These are phyloP conservation scores for Aurifilum marmelostoma DNA, from an alignment of 2,329 filamentous ascomycete species.

Conservation along the genomic window DNA sequence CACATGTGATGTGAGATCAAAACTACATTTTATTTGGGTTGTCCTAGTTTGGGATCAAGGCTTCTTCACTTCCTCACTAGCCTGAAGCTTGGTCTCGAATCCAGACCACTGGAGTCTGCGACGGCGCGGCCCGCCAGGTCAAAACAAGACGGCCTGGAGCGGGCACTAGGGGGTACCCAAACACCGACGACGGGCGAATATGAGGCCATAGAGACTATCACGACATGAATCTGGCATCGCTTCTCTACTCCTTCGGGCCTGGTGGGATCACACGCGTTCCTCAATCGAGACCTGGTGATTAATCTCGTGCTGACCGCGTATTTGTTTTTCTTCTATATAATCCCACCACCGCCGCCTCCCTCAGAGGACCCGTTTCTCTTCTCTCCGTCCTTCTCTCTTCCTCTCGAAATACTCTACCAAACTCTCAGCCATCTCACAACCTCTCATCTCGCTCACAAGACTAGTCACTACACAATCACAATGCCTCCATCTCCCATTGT, in stretches of 20 bases:
- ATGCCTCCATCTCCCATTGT: constrained; percentile 8
- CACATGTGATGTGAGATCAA: background rate
- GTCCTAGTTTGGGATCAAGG: background rate
- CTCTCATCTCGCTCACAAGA: background rate
- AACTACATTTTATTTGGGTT: background rate
- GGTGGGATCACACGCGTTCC: background rate
- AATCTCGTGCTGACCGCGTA: background rate
- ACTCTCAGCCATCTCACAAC: background rate
- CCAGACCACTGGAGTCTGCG: background rate
- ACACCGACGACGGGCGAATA: background rate
- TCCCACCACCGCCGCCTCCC: background rate
- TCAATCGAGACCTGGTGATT: background rate
- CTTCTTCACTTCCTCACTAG: background rate
- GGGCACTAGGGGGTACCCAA: background rate
- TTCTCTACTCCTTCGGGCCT: background rate
- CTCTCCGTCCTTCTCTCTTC: background rate
- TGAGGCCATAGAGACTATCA: background rate
- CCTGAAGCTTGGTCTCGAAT: background rate
- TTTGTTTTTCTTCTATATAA: background rate
- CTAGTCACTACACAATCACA: background rate
- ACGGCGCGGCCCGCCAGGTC: background rate
- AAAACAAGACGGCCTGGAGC: background rate
- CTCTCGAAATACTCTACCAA: background rate
- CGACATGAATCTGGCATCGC: background rate
- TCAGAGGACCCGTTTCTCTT: too few species aligned